Conservation (phyloP, 202 grass and related monocot species). For the Carex arenaria region DNA sequence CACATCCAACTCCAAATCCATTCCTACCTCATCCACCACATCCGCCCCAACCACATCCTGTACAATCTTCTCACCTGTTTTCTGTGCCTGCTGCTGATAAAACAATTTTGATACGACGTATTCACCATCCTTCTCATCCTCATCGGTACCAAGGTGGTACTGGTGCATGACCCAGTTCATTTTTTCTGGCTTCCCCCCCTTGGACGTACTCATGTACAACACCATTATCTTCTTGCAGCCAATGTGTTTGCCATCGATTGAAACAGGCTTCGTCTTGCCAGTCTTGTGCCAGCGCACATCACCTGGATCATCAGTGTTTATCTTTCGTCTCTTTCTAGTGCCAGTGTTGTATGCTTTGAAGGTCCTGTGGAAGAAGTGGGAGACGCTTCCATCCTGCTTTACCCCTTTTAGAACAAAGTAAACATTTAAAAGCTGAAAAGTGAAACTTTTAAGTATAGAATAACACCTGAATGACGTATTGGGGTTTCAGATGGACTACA, state of each 20-base stretch:
- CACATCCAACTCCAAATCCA: slow-evolving; percentile 22
- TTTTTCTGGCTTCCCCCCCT: slow-evolving; percentile 68
- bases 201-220: slow-evolving; percentile 65
- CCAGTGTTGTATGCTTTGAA: slow-evolving; percentile 96
- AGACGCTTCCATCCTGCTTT: slow-evolving; percentile 81
- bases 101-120: slow-evolving; percentile 93
- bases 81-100: slow-evolving; percentile 66
- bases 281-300: slow-evolving; percentile 99
- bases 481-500: not conserved
- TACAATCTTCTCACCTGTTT: slow-evolving; percentile 52
- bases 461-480: not conserved
- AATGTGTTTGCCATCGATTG: slow-evolving; percentile 59
- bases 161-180: slow-evolving; percentile 99
- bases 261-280: slow-evolving; percentile 83
- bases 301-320: slow-evolving; percentile 45
- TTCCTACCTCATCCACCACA: slow-evolving; percentile 23
- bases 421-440: slow-evolving; percentile 2
- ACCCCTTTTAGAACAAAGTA: slow-evolving; percentile 44
- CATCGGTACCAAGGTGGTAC: slow-evolving; percentile 74
- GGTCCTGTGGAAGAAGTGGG: slow-evolving; percentile 92
- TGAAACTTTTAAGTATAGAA: not conserved
- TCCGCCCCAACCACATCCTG: slow-evolving; percentile 27
- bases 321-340: slow-evolving; percentile 85
- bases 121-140: slow-evolving; percentile 83
- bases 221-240: slow-evolving; percentile 99